Percentiles rank a stretch among this genome's conserved stretches.
Evolutionary conservation across 192 early-diverging fungal species (phyloP).

Genomic region (Powellomyces hirtus): DNA sequence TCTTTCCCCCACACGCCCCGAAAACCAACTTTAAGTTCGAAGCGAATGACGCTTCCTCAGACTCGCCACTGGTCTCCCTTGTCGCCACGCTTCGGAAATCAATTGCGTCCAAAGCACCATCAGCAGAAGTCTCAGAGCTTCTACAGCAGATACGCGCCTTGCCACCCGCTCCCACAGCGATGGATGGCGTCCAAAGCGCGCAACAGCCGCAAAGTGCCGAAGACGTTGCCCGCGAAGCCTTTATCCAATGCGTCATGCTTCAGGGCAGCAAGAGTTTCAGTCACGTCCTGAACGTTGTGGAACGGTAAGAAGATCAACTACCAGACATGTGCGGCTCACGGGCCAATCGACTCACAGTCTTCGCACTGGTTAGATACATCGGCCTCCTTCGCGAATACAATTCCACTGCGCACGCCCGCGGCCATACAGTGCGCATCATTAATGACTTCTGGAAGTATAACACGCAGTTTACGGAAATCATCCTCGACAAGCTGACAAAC

Average conservation of each 20-base stretch:
- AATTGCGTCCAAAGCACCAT: constrained; percentile 16
- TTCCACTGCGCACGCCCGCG: constrained; percentile 58
- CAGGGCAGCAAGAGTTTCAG: constrained; percentile 92
- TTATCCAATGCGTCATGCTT: constrained; percentile 81
- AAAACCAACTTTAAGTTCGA: constrained; percentile 71
- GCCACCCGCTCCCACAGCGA: background rate
- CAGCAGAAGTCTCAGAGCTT: constrained; percentile 11
- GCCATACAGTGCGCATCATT: constrained; percentile 74
- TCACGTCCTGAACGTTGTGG: constrained; percentile 89
- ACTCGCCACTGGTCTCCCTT: constrained; percentile 15
- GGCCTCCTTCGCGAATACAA: constrained; percentile 60
- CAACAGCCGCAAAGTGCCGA: constrained; percentile 5
- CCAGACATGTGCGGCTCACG: no score
- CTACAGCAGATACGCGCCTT: constrained; percentile 24
- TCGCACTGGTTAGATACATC: constrained; percentile 52
- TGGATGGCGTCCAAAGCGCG: background rate
- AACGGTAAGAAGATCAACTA: constrained; percentile 55
- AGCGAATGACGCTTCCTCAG: background rate
- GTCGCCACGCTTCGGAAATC: constrained; percentile 16
- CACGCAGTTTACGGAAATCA: constrained; percentile 87
- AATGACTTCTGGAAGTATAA: constrained; percentile 86
- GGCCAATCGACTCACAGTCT: background rate
- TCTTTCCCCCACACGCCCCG: constrained; percentile 67
- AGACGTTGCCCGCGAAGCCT: constrained; percentile 61
- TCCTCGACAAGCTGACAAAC: constrained; percentile 91